Evolutionary conservation across 352 stramenopile genomes (phyloP), one percentile per base, ranked within the genome.

Genomic region (Pythium pectinolyticum): DNA sequence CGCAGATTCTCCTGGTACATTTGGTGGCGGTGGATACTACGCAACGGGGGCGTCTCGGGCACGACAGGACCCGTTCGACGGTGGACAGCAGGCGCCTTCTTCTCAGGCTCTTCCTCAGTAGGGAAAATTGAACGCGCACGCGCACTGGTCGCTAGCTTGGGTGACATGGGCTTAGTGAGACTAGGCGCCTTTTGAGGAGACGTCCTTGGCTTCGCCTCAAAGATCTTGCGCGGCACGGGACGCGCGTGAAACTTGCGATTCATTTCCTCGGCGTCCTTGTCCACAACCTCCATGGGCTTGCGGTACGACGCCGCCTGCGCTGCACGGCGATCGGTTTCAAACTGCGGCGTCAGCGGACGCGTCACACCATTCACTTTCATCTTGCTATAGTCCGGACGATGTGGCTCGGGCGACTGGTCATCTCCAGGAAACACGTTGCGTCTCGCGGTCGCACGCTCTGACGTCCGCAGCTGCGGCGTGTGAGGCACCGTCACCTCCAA

Each of bases 201-300:
- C 11, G 71, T 58, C 31, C 73, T 77, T 11, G 28, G 24, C n/a
- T 52, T 60, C 0, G 74, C 56, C 43, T 84, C 70, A 17, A 93
- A 62, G 35, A 93, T 79, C 15, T 63, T 73, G 25, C 73, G 72
- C 37, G 77, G 84, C 22, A 94, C 63, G n/a, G 85, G 83, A 5
- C 75, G 66, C 30, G 83, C 83, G 34, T 91, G 85, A 58, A 94
- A 94, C 54, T 94, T 90, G 41, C 79, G 86, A 15, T 77, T 67
- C 54, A 94, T 50, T 53, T 94, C 85, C 48, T 90, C 74, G 1
- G 70, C 78, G 45, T 94, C 85, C 51, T 89, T 73, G 59, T 94
- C 80, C n/a, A 81, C 63, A 28, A 82, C 57, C 19, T 88, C 73
- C 10, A 88, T 51, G 4, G 79, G 76, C 46, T 80, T 80, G 31